These are phyloP conservation scores for Fusarium solani-melongenae DNA, from an alignment of 2,329 filamentous ascomycete genomes.

Conservation along the genomic window DNA sequence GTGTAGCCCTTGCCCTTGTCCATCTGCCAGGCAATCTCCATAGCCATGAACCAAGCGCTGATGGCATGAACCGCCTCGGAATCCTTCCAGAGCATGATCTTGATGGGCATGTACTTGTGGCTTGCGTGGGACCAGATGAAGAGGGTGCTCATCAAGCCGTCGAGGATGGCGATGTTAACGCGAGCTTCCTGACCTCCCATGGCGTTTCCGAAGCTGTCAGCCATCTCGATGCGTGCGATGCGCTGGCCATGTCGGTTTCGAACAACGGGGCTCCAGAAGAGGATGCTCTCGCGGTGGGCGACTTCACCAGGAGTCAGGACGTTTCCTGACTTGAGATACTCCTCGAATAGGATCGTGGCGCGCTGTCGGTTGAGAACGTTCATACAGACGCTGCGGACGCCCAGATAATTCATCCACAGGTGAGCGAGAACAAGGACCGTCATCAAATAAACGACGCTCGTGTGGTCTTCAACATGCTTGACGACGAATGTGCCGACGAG, in stretches of 20 bases:
- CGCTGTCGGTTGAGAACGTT: slow-evolving; percentile 86
- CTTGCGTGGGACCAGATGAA: slow-evolving; percentile 44
- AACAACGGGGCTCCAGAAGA: slow-evolving; percentile 57
- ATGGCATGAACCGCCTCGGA: slow-evolving; percentile 46
- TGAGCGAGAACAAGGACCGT: slow-evolving; percentile 79
- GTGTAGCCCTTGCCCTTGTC: slow-evolving; percentile 36
- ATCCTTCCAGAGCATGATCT: slow-evolving; percentile 50
- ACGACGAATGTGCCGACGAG: slow-evolving; percentile 85
- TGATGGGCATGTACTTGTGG: slow-evolving; percentile 41
- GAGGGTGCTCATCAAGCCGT: slow-evolving; percentile 44
- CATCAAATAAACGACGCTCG: slow-evolving; percentile 79
- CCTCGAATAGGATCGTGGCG: slow-evolving; percentile 79
- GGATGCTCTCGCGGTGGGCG: slow-evolving; percentile 70
- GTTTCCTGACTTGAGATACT: slow-evolving; percentile 60
- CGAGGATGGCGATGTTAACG: slow-evolving; percentile 41
- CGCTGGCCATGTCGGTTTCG: slow-evolving; percentile 41
- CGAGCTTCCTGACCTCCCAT: slow-evolving; percentile 31
- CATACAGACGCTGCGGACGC: slow-evolving; percentile 87
- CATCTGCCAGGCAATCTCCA: slow-evolving; percentile 52
- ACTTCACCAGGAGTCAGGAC: slow-evolving; percentile 75
- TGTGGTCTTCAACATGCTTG: slow-evolving; percentile 75
- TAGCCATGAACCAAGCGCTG: slow-evolving; percentile 51
- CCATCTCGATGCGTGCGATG: slow-evolving; percentile 54
- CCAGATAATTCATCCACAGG: slow-evolving; percentile 85
- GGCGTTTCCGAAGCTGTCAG: slow-evolving; percentile 54